Conservation (phyloP, 2,329 filamentous ascomycete genomes). For the Dothideomycetes sp. region DNA sequence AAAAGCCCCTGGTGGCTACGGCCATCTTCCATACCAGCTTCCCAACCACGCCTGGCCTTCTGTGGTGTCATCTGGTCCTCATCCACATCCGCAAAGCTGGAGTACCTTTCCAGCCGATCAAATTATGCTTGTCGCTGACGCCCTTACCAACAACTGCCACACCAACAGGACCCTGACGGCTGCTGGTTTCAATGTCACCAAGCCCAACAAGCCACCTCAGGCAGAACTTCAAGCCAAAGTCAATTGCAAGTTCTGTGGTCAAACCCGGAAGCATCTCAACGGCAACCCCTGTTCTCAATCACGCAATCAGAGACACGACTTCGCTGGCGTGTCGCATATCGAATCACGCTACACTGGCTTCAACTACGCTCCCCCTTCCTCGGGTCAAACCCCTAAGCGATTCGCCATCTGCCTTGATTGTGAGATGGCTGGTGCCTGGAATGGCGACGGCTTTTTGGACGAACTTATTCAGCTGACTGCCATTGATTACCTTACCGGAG, state of each 20-base stretch:
- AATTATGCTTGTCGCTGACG: neutral
- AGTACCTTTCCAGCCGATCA: neutral
- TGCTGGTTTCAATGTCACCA: neutral
- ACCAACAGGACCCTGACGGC: neutral
- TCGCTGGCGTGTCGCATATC: constrained; percentile 1
- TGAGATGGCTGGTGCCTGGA: constrained; percentile 4
- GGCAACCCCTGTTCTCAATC: neutral
- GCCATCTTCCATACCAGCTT: too few relatives aligned
- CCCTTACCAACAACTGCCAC: neutral
- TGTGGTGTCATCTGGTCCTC: neutral
- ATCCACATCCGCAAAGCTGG: neutral
- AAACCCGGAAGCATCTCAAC: neutral
- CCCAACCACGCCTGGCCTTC: neutral
- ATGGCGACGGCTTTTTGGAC: neutral
- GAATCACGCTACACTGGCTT: neutral
- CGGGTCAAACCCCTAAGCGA: neutral
- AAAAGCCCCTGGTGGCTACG: too few relatives aligned
- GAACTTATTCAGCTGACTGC: constrained; percentile 7
- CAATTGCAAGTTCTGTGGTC: neutral
- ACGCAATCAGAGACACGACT: neutral
- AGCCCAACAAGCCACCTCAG: neutral
- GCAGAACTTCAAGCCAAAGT: neutral
- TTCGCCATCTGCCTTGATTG: constrained; percentile 2
- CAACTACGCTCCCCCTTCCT: neutral
- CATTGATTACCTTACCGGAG: constrained; percentile 3